Evolutionary conservation across 345 rosid genomes (phyloP).

Genomic region (Syzygium grande): DNA sequence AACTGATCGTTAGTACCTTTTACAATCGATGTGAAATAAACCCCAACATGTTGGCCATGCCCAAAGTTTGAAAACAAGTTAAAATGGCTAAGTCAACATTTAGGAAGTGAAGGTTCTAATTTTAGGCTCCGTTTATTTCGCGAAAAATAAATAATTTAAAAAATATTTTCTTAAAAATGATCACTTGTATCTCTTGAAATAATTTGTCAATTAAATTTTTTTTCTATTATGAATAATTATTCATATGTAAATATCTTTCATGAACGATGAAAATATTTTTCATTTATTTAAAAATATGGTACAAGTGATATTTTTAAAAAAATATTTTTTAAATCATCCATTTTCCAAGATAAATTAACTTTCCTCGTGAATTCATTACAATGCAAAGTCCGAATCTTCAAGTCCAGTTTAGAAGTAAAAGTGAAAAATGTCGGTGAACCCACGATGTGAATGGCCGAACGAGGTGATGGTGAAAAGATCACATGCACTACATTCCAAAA

Average conservation of each 20-base stretch:
- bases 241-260: no score
- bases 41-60: neutral
- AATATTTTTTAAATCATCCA: no score
- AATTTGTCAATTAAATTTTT: neutral
- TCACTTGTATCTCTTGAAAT: neutral
- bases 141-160: neutral
- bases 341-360: neutral
- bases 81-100: no score
- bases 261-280: no score
- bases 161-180: neutral
- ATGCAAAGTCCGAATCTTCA: neutral
- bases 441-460: neutral
- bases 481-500: neutral
- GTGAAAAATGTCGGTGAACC: neutral
- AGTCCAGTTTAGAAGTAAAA: neutral
- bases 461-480: neutral
- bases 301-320: neutral
- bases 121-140: fast-evolving
- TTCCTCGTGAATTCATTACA: neutral
- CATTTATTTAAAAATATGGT: fast-evolving
- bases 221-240: no score
- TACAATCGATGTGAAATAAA: no score
- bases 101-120: neutral
- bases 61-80: neutral
- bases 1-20: no score